Conservation (phyloP, 768 basidiomycete species). For the Rhizopogon rudus region DNA sequence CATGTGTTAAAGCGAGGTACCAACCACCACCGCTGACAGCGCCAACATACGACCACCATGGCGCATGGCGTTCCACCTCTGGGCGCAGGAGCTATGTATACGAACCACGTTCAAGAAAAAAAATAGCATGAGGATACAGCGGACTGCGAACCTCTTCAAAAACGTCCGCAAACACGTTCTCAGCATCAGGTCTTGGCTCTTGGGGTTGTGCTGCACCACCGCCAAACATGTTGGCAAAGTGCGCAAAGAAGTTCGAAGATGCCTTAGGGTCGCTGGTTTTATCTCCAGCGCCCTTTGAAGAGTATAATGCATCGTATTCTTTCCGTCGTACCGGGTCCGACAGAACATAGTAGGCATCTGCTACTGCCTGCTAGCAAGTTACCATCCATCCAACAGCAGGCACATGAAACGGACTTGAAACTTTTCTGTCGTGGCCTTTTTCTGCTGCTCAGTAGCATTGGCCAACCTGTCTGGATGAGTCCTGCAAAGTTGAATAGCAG, state of each 20-base stretch:
- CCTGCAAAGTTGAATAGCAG: slow-evolving; percentile 34
- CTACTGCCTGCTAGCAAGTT: slow-evolving; percentile 54
- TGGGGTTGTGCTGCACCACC: slow-evolving; percentile 27
- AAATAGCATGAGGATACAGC: not conserved
- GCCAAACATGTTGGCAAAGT: slow-evolving; percentile 71
- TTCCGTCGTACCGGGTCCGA: slow-evolving; percentile 68
- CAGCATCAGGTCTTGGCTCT: slow-evolving; percentile 61
- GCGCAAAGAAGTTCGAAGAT: slow-evolving; percentile 69
- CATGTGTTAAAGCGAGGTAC: slow-evolving; percentile 3
- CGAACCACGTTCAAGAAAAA: not conserved
- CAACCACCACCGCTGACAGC: slow-evolving; percentile 62
- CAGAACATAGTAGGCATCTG: slow-evolving; percentile 92
- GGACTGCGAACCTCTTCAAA: slow-evolving; percentile 75
- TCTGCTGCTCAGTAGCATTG: slow-evolving; percentile 68
- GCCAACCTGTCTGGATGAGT: slow-evolving; percentile 86
- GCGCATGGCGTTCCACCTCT: slow-evolving; percentile 66
- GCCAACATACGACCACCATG: slow-evolving; percentile 75
- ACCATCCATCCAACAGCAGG: not conserved
- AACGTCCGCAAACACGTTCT: slow-evolving; percentile 81
- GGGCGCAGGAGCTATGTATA: slow-evolving; percentile 62
- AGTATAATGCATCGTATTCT: slow-evolving; percentile 70
- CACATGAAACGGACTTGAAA: slow-evolving; percentile 59
- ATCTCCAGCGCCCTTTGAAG: slow-evolving; percentile 45
- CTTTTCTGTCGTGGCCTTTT: slow-evolving; percentile 69
- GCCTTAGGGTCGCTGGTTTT: slow-evolving; percentile 60